A percentile compares a stretch with the other conserved stretches of the same genome.
Evolutionary conservation across 805 yeast genomes (phyloP).

Genomic region (Lipomyces anomalus): DNA sequence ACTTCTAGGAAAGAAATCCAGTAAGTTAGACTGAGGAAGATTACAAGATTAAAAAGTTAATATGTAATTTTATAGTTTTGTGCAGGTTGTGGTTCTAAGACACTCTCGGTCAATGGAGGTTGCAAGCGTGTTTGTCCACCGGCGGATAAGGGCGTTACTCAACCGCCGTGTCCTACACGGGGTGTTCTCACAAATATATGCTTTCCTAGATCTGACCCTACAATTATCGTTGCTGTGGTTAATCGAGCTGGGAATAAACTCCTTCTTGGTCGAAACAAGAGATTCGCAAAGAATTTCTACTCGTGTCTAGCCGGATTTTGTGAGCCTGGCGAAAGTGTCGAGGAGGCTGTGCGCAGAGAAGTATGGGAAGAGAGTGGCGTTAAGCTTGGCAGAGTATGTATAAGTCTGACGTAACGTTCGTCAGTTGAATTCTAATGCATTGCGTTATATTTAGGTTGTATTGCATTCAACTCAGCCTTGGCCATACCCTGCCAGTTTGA

Average conservation of each 20-base stretch:
- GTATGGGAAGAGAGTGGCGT: conserved; percentile 96
- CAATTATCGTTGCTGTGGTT: conserved; percentile 73
- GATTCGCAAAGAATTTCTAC: conserved; percentile 50
- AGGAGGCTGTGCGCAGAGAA: conserved; percentile 80
- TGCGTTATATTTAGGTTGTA: too few species aligned
- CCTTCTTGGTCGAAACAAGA: conserved; percentile 62
- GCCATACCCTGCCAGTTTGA: conserved; percentile 92
- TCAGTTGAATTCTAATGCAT: too few species aligned
- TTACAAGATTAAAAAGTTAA: background rate
- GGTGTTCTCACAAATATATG: conserved; percentile 63
- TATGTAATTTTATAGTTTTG: conserved; percentile 44
- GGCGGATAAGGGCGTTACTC: conserved; percentile 26
- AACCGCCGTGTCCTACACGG: conserved; percentile 34
- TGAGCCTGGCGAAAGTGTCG: conserved; percentile 92
- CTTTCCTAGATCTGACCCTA: conserved; percentile 91
- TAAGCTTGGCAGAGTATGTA: conserved; percentile 45
- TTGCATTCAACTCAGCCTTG: conserved; percentile 84
- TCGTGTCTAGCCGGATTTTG: conserved; percentile 91
- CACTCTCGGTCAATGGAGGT: conserved; percentile 39
- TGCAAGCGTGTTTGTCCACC: conserved; percentile 38
- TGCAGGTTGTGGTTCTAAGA: conserved; percentile 70
- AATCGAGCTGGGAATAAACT: conserved; percentile 55
- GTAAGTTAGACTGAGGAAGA: background rate
- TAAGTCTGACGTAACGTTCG: too few species aligned
- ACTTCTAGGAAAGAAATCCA: conserved; percentile 1